Base-by-base conservation (phyloP, 495 filamentous ascomycete genomes). In the Trichoderma gamsii region DNA sequence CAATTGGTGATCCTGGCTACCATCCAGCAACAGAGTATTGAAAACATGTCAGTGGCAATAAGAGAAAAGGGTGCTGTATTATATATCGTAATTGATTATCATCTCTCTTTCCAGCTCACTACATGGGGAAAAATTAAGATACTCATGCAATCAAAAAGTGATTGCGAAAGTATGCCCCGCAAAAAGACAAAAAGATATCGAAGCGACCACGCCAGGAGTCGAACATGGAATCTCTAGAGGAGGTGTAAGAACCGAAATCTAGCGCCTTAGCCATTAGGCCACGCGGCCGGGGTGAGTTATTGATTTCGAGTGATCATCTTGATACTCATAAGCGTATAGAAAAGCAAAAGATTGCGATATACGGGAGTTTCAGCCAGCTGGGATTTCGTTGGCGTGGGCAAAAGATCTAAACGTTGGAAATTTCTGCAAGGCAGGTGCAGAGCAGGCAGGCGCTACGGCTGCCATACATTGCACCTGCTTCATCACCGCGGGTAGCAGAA, bases 211-310 rank as follows among this genome's bases (percentile, higher is more conserved):
- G 56, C 56, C 56, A 61, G 56, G 56, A 61, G 56, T 61, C 56
- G 56, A 61, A 61, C 56, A 27, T 61, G 56, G 56, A 61, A 61
- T 61, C 56, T 61, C 56, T 61, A 61, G 56, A 61, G 56, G 9
- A 35, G 56, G 25, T 61, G 23, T n/a, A 13, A 35, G 2, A 61
- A 61, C 56, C 56, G 56, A 61, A 61, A 61, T 61, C 56, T 61
- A 61, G 56, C 56, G 56, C 56, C 56, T 61, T 61, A 61, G 56
- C 56, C 56, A 61, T 61, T 61, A 61, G 56, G 56, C 56, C 56
- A 61, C 56, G 56, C 56, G 56, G 56, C 56, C 56, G 56, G 25
- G 25, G 1, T 52, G 18, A 23, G 9, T 21, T 49, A 11, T 49
- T 61, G 27, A 35, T 11, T 11, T 32, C 15, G 56, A 18, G 0